phyloP scores from a whole-genome alignment of 805 yeast genomes.

The Myxozyma nipponensis region DNA sequence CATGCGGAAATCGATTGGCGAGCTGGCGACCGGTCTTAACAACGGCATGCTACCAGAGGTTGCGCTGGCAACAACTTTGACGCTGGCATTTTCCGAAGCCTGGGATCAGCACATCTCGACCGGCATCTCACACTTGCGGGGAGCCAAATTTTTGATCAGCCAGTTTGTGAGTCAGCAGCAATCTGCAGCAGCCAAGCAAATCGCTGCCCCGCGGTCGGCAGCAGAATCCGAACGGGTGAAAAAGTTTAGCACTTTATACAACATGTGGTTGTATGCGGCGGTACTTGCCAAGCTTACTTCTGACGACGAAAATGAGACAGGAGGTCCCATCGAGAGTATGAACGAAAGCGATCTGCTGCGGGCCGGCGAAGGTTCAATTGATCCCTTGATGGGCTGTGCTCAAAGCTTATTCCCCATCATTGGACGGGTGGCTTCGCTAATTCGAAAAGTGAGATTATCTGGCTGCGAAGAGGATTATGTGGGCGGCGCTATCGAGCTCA shows the following conservation, averaged over 20 bases:
- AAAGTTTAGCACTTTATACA: conserved; percentile 50
- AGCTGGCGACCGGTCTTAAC: conserved; percentile 54
- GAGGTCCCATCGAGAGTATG: conserved; percentile 14
- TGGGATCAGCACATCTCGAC: conserved; percentile 67
- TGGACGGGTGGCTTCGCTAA: conserved; percentile 58
- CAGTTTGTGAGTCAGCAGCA: conserved; percentile 22
- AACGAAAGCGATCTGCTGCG: conserved; percentile 22
- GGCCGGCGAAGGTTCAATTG: conserved; percentile 40
- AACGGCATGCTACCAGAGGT: conserved; percentile 52
- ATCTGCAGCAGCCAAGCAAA: conserved; percentile 13
- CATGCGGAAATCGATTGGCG: conserved; percentile 59
- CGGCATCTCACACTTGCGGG: conserved; percentile 65
- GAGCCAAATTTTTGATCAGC: conserved; percentile 57
- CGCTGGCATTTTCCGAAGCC: conserved; percentile 60
- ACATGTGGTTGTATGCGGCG: conserved; percentile 66
- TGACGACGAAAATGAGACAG: conserved; percentile 40
- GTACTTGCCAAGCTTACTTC: conserved; percentile 64
- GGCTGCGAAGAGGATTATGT: conserved; percentile 33
- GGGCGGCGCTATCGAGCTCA: conserved; percentile 53
- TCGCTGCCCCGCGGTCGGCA: conserved; percentile 22
- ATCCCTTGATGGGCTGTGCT: conserved; percentile 65
- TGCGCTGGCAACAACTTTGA: conserved; percentile 61
- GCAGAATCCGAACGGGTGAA: conserved; percentile 19
- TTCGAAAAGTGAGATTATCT: conserved; percentile 46
- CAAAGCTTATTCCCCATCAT: conserved; percentile 61